Conservation (phyloP, 1,139 yeast species). For the Kluyveromyces sp. region DNA sequence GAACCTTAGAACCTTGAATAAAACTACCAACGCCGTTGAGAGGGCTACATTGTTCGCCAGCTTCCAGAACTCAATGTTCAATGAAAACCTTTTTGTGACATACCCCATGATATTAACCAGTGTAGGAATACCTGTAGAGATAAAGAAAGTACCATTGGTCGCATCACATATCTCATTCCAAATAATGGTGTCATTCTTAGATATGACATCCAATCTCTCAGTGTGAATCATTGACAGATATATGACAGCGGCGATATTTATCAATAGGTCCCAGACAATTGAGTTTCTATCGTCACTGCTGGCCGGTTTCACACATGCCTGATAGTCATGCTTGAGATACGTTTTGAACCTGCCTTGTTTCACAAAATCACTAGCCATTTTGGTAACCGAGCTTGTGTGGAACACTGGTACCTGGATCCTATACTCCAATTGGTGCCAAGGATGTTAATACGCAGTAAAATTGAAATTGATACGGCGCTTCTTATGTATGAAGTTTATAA, state of each 20-base stretch:
- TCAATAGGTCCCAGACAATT: background rate
- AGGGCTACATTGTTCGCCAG: conserved; percentile 1
- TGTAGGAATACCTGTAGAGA: conserved; percentile 1
- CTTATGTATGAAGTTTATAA: no score
- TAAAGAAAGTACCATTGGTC: conserved; percentile 2
- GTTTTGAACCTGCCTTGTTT: background rate
- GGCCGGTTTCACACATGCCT: background rate
- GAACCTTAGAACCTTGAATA: background rate
- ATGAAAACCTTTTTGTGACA: background rate
- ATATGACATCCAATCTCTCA: background rate
- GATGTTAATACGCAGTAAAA: no score
- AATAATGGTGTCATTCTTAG: background rate
- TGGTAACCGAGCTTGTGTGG: no score
- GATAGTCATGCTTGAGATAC: background rate
- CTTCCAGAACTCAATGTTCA: conserved; percentile 2
- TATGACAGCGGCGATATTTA: background rate
- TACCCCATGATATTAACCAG: background rate
- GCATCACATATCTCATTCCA: conserved; percentile 4
- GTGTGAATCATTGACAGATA: background rate
- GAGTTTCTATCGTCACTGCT: background rate
- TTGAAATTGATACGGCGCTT: no score
- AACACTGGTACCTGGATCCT: no score
- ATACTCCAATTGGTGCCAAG: no score
- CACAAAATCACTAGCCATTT: background rate
- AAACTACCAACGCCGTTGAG: background rate